Percentiles rank a stretch among this genome's conserved stretches.
Conservation (phyloP, 2,329 filamentous ascomycete genomes). For the Helotiales sp. region DNA sequence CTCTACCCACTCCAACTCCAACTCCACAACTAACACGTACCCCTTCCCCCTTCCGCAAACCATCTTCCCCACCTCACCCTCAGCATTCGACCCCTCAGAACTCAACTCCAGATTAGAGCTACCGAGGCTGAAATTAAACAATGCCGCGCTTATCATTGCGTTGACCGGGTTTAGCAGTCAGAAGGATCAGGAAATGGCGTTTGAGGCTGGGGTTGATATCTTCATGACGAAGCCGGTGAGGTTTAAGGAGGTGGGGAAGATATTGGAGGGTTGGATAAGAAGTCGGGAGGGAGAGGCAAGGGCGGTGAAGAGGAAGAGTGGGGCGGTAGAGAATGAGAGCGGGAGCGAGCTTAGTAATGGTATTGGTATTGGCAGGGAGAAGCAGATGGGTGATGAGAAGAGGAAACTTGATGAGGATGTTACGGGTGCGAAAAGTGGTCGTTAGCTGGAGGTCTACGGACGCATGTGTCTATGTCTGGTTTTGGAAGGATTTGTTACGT, state of each 20-base stretch:
- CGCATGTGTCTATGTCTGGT: too few species aligned
- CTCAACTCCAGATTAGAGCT: constrained; percentile 1
- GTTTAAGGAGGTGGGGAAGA: constrained; percentile 33
- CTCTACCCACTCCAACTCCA: neutral
- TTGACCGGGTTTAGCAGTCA: constrained; percentile 56
- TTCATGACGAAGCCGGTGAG: constrained; percentile 58
- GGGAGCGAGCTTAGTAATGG: neutral
- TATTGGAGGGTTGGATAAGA: constrained; percentile 32
- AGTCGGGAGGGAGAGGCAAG: neutral
- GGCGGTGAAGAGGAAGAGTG: neutral
- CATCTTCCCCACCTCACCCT: neutral
- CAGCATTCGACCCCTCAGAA: neutral
- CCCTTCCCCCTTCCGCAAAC: constrained; percentile 1
- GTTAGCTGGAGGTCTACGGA: neutral
- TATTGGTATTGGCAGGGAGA: neutral
- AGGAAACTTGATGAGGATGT: constrained; percentile 6
- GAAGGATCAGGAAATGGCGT: constrained; percentile 54
- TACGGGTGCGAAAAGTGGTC: constrained; percentile 14
- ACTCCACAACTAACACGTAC: neutral
- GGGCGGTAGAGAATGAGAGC: too few species aligned
- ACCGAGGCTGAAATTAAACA: constrained; percentile 43
- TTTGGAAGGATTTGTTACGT: too few species aligned
- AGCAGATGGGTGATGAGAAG: neutral
- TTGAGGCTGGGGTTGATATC: constrained; percentile 57
- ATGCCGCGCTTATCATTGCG: constrained; percentile 52